Base-by-base conservation (phyloP, 2,329 filamentous ascomycete species). In the Alternaria sp. region DNA sequence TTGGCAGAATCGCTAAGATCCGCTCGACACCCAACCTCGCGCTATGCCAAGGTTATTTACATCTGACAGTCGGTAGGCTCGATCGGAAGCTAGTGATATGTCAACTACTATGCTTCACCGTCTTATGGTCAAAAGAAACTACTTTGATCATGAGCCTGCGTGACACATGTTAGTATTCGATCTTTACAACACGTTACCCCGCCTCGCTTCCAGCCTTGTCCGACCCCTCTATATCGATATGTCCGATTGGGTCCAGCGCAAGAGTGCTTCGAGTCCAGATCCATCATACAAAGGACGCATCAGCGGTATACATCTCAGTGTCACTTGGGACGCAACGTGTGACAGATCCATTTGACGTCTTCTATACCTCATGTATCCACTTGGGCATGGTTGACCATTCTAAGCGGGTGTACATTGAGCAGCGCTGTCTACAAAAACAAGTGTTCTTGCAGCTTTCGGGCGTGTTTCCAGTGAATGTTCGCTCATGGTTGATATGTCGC, bases 1-100 rank as follows among this genome's bases (percentile, higher is more conserved):
- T 67, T 78, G 75, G 75, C 75, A 78, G 48, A 47, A 49, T 69
- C 64, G 69, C 71, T 75, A 73, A 61, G 57, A 54, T 55, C 70
- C 66, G 71, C 70, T 70, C 67, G 60, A 54, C 44, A 48, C 56
- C 56, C 63, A 57, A 61, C 63, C 58, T 66, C 55, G 60, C 59
- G 22, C 48, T 60, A 48, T 53, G 63, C 65, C 63, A 61, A 64
- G 61, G 8, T 52, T 30, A 30, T 34, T 32, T 44, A 14, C 34
- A 34, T 59, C 41, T 54, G 42, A 46, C 34, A 44, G 54, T 41
- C 44, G n/a, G 32, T 24, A 55, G 30, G 46, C 48, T 53, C 42
- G 43, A 60, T 61, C 32, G 57, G 44, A 44, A 42, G 28, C 34
- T 39, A 42, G 30, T 39, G 20, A 32, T 30, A 46, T 28, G 51